Conservation (phyloP, 31 red algal genomes). For the Asparagopsis taxiformis region DNA sequence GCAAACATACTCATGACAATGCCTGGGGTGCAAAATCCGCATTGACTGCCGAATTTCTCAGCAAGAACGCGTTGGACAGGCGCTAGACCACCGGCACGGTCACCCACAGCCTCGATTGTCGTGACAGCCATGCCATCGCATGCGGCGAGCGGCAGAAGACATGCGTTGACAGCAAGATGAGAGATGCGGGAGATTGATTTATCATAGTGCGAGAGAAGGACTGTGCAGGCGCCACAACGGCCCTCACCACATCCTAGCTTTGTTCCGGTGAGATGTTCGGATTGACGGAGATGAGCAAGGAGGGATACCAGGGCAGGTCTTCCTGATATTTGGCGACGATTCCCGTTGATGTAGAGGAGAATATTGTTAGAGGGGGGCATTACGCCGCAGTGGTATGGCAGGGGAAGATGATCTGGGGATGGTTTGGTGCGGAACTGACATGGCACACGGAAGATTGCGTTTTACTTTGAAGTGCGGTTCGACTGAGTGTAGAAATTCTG, state of each 20-base stretch:
- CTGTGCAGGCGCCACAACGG: constrained; percentile 91
- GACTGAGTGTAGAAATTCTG: too few relatives aligned
- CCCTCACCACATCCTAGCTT: constrained; percentile 94
- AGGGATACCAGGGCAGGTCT: constrained; percentile 29
- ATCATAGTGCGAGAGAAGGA: constrained; percentile 48
- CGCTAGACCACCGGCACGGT: constrained; percentile 46
- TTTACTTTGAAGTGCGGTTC: too few relatives aligned
- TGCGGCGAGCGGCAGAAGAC: constrained; percentile 65
- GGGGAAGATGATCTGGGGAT: too few relatives aligned
- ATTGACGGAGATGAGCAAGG: constrained; percentile 46
- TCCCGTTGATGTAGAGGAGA: constrained; percentile 66
- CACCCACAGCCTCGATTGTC: constrained; percentile 83
- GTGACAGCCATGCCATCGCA: constrained; percentile 69
- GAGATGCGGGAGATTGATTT: neutral
- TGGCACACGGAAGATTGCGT: too few relatives aligned
- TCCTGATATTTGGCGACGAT: constrained; percentile 25
- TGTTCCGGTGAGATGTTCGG: constrained; percentile 65
- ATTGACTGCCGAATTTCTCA: constrained; percentile 65
- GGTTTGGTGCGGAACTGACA: too few relatives aligned
- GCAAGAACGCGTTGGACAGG: constrained; percentile 64
- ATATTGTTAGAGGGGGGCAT: constrained; percentile 8
- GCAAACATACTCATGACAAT: constrained; percentile 85
- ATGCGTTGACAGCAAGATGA: constrained; percentile 71
- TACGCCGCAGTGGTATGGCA: too few relatives aligned
- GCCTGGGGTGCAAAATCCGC: constrained; percentile 94